Conservation (phyloP, 1,284 basidiomycete genomes). For the Moniliella sp. region DNA sequence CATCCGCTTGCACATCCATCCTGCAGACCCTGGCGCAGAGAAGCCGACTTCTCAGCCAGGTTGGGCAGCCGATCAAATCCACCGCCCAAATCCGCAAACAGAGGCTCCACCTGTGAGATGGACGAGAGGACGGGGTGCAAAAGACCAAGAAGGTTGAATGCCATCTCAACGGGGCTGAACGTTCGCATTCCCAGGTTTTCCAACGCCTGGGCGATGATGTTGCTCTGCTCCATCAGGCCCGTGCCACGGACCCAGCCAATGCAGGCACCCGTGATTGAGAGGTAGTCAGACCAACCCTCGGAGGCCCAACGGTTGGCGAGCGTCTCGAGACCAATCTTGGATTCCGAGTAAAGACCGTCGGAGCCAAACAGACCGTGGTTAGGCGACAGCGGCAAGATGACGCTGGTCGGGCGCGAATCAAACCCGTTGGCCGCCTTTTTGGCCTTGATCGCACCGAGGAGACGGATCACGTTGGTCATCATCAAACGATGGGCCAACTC, state of each 20-base stretch:
- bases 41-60: constrained; percentile 17
- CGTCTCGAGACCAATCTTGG: constrained; percentile 91
- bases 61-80: constrained; percentile 37
- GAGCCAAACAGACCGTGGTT: constrained; percentile 95
- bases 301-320: constrained; percentile 95
- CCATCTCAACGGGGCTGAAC: constrained; percentile 98
- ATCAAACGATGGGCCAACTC: constrained; percentile 84
- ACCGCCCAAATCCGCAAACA: constrained; percentile 79
- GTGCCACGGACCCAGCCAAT: constrained; percentile 73
- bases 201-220: constrained; percentile 78
- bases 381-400: constrained; percentile 83
- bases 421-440: constrained; percentile 92
- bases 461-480: constrained; percentile 61
- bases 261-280: constrained; percentile 88
- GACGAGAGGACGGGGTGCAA: constrained; percentile 99
- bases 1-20: constrained; percentile 66
- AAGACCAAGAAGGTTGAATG: constrained; percentile 86
- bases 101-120: constrained; percentile 96
- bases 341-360: constrained; percentile 91
- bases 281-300: constrained; percentile 82
- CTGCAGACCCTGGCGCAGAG: constrained; percentile 54
- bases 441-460: constrained; percentile 84
- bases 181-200: constrained; percentile 84
- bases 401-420: constrained; percentile 89
- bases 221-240: constrained; percentile 87